Evolutionary conservation across 208 protist species (phyloP), one percentile per base, ranked within the genome.

Genomic region (Leishmania turanica): DNA sequence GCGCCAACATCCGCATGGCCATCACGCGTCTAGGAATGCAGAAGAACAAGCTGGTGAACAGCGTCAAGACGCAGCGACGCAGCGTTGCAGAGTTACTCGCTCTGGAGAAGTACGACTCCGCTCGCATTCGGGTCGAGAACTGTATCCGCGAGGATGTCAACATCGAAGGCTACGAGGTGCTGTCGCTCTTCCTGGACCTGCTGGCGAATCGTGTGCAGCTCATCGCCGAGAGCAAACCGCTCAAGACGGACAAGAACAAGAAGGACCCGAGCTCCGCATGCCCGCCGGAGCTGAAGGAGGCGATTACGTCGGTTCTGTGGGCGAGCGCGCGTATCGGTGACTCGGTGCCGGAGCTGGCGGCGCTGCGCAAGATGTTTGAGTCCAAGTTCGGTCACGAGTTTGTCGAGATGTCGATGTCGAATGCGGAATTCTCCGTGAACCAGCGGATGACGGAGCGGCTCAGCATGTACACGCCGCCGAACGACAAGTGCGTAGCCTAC

Each of bases 281-380:
- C 78, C 93, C 96, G 45, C 91, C 93, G 45, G 94, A 98, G 79
- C 84, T 98, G 77, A 98, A 98, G 89, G 96, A 98, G 86, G 86
- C 91, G 42, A 85, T 98, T 73, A 95, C 90, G 6, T 96, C 96
- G 2, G 86, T 97, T 19, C 62, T 98, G 31, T 98, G 94, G 95
- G 92, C 93, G 13, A 89, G 87, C 71, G 87, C 91, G 47, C 89
- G 93, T 5, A 72, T 97, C 8, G 89, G 89, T 5, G 92, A 95
- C 78, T 83, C 75, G 13, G 85, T 96, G 47, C 92, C 92, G 15
- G 94, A 98, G 91, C 80, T 98, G 68, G 51, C 80, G 27, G 84
- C 78, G 49, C 76, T 98, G 31, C 90, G 91, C 60, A 96, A 97
- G 68, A 85, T 72, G 24, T 91, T 97, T 58, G 93, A 96, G 82